phyloP scores from a whole-genome alignment of 108 stramenopile species.

The Nitzschia sp. region DNA sequence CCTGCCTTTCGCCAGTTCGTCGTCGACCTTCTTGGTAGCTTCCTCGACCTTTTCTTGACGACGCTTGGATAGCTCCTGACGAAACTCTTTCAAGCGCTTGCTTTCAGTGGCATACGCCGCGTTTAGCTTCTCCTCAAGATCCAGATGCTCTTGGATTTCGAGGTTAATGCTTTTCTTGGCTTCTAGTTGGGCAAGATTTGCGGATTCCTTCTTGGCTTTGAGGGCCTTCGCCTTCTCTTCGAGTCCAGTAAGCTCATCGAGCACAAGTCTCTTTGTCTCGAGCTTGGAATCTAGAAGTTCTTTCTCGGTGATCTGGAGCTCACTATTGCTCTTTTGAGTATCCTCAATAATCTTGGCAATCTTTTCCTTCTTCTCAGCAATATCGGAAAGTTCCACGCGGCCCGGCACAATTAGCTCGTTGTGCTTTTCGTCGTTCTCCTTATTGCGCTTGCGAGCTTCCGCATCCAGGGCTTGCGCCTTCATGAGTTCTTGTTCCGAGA shows the following conservation, averaged over 20 bases:
- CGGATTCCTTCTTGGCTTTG: neutral
- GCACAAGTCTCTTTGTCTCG: constrained; percentile 16
- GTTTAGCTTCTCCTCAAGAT: constrained; percentile 31
- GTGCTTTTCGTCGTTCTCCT: constrained; percentile 4
- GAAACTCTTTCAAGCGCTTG: constrained; percentile 22
- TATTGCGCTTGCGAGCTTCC: constrained; percentile 27
- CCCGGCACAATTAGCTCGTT: constrained; percentile 30
- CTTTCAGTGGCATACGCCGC: constrained; percentile 38
- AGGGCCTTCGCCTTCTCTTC: neutral
- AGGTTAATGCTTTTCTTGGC: constrained; percentile 7
- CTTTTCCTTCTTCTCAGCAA: constrained; percentile 19
- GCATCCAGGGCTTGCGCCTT: constrained; percentile 11
- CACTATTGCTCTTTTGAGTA: constrained; percentile 26
- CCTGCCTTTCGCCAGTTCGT: neutral
- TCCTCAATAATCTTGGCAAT: constrained; percentile 38
- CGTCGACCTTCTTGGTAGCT: neutral
- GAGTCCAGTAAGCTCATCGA: constrained; percentile 8
- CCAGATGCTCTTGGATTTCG: constrained; percentile 31
- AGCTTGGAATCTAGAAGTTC: constrained; percentile 26
- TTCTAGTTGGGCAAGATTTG: neutral
- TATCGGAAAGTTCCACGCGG: constrained; percentile 21
- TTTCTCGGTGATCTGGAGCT: constrained; percentile 28
- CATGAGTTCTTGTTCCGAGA: constrained; percentile 12
- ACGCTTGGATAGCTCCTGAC: neutral
- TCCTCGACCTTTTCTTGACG: constrained; percentile 1